These are phyloP conservation scores for Cercospora beticola DNA, from an alignment of 2,329 filamentous ascomycete species.

Conservation along the genomic window DNA sequence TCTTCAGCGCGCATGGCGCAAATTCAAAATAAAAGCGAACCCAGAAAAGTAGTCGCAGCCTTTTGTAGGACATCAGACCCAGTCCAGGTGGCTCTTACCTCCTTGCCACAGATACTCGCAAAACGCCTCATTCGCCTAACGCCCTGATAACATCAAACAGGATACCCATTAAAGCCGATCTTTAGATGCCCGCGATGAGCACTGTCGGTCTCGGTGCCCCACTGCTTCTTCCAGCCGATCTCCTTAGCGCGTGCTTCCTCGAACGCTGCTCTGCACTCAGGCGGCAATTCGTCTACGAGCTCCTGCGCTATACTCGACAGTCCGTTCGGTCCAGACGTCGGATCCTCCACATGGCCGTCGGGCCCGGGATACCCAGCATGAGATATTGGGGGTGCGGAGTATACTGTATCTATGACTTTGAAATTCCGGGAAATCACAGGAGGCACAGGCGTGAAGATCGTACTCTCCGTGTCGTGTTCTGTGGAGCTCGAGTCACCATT, in stretches of 20 bases:
- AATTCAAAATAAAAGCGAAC: slow-evolving; percentile 6
- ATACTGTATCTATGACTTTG: slow-evolving; percentile 61
- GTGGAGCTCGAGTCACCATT: slow-evolving; percentile 28
- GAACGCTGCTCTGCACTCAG: slow-evolving; percentile 71
- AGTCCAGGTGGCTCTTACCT: slow-evolving; percentile 4
- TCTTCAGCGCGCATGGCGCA: background rate
- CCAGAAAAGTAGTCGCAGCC: slow-evolving; percentile 13
- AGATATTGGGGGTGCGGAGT: slow-evolving; percentile 59
- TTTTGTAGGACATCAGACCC: slow-evolving; percentile 9
- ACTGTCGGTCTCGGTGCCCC: slow-evolving; percentile 67
- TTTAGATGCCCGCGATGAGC: slow-evolving; percentile 48
- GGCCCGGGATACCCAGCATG: slow-evolving; percentile 60
- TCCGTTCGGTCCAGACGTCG: slow-evolving; percentile 51
- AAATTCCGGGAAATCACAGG: slow-evolving; percentile 61
- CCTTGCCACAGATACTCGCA: slow-evolving; percentile 7
- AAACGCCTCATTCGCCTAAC: slow-evolving; percentile 39
- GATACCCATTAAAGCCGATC: slow-evolving; percentile 52
- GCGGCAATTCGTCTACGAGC: slow-evolving; percentile 63
- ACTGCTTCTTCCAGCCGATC: slow-evolving; percentile 68
- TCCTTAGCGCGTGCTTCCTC: slow-evolving; percentile 66
- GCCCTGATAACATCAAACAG: slow-evolving; percentile 44
- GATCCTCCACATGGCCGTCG: slow-evolving; percentile 52
- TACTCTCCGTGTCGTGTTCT: slow-evolving; percentile 23
- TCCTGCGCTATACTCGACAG: slow-evolving; percentile 65
- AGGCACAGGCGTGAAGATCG: slow-evolving; percentile 57